phyloP scores from a whole-genome alignment of 2,329 filamentous ascomycete genomes.

The Colletotrichum sp. region DNA sequence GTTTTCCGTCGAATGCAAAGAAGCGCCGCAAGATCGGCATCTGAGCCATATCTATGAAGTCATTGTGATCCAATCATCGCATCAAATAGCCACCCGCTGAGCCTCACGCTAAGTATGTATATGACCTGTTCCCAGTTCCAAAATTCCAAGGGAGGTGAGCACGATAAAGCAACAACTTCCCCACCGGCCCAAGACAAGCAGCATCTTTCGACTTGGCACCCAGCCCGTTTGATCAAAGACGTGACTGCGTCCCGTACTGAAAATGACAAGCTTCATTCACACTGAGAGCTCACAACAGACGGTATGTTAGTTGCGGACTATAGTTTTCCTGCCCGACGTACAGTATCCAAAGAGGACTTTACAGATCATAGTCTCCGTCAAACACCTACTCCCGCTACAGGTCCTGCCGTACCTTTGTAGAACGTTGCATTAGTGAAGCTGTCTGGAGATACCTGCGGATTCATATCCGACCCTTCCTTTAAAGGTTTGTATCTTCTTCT shows the following conservation, averaged over 20 bases:
- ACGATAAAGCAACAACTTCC: rapidly evolving
- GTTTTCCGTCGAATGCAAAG: too few species aligned
- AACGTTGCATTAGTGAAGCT: neutral
- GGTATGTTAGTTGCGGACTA: rapidly evolving
- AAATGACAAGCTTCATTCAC: neutral
- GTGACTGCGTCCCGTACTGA: rapidly evolving
- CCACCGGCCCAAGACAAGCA: neutral
- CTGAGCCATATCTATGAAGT: too few species aligned
- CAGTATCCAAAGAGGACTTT: neutral
- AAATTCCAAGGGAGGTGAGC: neutral
- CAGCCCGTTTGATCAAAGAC: neutral
- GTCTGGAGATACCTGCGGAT: neutral
- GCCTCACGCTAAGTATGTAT: neutral
- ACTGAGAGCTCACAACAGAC: neutral
- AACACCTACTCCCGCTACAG: neutral
- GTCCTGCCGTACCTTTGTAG: rapidly evolving
- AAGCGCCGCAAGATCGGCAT: too few species aligned
- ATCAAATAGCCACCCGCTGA: too few species aligned
- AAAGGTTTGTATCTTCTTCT: rapidly evolving
- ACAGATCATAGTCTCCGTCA: rapidly evolving
- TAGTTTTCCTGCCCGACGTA: neutral
- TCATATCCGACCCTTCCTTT: neutral
- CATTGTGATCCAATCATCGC: too few species aligned
- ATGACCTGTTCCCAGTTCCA: neutral
- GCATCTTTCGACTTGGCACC: neutral